These are phyloP conservation scores for Parathielavia hyrcaniae DNA, from an alignment of 495 filamentous ascomycete genomes.

Conservation along the genomic window DNA sequence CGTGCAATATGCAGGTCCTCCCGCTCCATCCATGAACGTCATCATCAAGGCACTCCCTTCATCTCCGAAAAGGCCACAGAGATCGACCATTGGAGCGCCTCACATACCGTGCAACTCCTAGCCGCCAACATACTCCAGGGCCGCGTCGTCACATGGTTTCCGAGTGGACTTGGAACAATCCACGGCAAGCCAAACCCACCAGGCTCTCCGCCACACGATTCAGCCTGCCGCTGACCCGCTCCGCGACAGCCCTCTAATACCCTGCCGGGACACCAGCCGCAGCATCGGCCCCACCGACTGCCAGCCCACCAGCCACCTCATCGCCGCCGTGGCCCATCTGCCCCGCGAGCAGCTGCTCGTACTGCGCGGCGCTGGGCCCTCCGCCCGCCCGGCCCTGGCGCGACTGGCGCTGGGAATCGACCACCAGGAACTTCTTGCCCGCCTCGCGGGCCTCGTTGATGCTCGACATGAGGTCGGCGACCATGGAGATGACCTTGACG, in stretches of 20 bases:
- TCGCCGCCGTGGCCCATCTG: background rate
- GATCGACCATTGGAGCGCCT: background rate
- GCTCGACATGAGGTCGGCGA: slow-evolving; percentile 61
- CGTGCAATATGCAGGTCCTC: slow-evolving; percentile 2
- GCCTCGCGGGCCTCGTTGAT: slow-evolving; percentile 60
- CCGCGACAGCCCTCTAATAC: background rate
- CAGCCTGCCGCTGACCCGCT: no score
- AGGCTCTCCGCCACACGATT: no score
- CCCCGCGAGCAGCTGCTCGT: background rate
- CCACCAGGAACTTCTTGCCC: slow-evolving; percentile 62
- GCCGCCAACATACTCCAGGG: no score
- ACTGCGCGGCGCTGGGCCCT: background rate
- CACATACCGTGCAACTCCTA: no score
- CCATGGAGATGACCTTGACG: slow-evolving; percentile 64
- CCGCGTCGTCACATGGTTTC: no score
- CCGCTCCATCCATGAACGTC: background rate
- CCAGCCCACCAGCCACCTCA: background rate
- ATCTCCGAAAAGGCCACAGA: background rate
- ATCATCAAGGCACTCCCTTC: background rate
- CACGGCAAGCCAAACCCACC: no score
- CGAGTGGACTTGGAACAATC: no score
- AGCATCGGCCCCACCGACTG: background rate
- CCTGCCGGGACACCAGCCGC: background rate
- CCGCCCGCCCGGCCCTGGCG: background rate
- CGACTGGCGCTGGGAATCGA: slow-evolving; percentile 43